A percentile compares a stretch with the other conserved stretches of the same genome.
Conservation (phyloP, 441 rosid genomes). For the Adansonia grandidieri region DNA sequence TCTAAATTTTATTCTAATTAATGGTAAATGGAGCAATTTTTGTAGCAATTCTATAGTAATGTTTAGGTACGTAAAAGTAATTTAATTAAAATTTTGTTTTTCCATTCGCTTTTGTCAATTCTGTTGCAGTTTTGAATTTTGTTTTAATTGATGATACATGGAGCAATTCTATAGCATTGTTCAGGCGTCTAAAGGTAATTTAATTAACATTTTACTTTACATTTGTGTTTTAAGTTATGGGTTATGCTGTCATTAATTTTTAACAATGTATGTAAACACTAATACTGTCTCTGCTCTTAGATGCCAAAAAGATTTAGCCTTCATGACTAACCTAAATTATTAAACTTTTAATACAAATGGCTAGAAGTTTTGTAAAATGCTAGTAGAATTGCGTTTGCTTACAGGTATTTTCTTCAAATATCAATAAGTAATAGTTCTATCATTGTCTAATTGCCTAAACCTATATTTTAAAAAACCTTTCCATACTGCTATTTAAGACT, state of each 20-base stretch:
- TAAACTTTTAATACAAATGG: not conserved
- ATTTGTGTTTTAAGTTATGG: not conserved
- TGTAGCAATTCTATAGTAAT: constrained; percentile 84
- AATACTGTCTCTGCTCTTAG: not conserved
- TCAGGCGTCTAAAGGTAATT: constrained; percentile 78
- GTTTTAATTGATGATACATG: constrained; percentile 91
- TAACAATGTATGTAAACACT: not conserved
- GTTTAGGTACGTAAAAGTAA: constrained; percentile 86
- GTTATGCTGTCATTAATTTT: not conserved
- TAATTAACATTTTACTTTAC: constrained; percentile 2
- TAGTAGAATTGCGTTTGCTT: not conserved
- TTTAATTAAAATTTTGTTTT: constrained; percentile 4
- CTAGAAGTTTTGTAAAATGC: constrained; percentile 1
- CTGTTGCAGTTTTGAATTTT: constrained; percentile 51
- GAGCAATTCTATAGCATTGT: constrained; percentile 96
- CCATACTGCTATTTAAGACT: constrained; percentile 3
- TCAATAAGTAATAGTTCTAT: not conserved
- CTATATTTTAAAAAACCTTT: constrained; percentile 10
- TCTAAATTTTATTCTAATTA: constrained; percentile 75
- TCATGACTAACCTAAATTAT: not conserved
- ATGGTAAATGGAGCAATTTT: constrained; percentile 69
- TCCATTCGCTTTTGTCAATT: not conserved
- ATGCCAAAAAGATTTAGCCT: not conserved
- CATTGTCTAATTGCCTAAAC: too few relatives aligned
- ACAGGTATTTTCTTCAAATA: not conserved